Evolutionary conservation across 116 monocot species (phyloP).

Genomic region (Dioscorea cayenensis): DNA sequence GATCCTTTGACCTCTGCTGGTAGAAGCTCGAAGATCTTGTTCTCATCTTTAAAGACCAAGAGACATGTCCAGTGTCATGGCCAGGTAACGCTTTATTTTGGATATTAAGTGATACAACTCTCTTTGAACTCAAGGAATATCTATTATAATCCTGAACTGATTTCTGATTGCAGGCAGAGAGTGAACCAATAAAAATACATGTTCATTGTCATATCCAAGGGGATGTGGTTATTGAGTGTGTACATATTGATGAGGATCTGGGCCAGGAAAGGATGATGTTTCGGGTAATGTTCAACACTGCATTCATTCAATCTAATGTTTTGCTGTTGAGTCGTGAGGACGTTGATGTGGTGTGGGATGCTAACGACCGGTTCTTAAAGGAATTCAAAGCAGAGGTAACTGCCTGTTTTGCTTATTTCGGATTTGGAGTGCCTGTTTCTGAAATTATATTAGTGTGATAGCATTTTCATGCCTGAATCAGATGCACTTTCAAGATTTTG

Average conservation of each 20-base stretch:
- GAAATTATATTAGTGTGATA: constrained; percentile 29
- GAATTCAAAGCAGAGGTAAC: constrained; percentile 94
- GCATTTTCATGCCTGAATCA: constrained; percentile 58
- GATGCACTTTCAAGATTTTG: constrained; percentile 93
- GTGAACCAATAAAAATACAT: constrained; percentile 49
- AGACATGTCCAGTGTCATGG: constrained; percentile 36
- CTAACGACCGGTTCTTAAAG: constrained; percentile 53
- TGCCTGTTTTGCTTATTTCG: constrained; percentile 22
- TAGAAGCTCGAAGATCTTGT: constrained; percentile 56
- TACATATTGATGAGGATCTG: constrained; percentile 55
- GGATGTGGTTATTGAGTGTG: constrained; percentile 90
- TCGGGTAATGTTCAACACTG: constrained; percentile 91
- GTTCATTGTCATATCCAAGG: constrained; percentile 84
- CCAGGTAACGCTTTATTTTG: constrained; percentile 53
- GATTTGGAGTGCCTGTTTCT: constrained; percentile 9
- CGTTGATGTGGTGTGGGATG: constrained; percentile 68
- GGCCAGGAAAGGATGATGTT: constrained; percentile 64
- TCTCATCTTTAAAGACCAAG: constrained; percentile 62
- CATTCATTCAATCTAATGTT: constrained; percentile 61
- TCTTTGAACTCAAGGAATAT: neutral
- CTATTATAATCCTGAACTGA: constrained; percentile 4
- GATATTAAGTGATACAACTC: neutral
- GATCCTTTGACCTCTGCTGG: constrained; percentile 47
- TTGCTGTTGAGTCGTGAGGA: constrained; percentile 65
- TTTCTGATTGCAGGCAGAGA: constrained; percentile 55